These are phyloP conservation scores for Ophiostoma ulmi DNA, from an alignment of 2,329 filamentous ascomycete genomes.

Conservation along the genomic window DNA sequence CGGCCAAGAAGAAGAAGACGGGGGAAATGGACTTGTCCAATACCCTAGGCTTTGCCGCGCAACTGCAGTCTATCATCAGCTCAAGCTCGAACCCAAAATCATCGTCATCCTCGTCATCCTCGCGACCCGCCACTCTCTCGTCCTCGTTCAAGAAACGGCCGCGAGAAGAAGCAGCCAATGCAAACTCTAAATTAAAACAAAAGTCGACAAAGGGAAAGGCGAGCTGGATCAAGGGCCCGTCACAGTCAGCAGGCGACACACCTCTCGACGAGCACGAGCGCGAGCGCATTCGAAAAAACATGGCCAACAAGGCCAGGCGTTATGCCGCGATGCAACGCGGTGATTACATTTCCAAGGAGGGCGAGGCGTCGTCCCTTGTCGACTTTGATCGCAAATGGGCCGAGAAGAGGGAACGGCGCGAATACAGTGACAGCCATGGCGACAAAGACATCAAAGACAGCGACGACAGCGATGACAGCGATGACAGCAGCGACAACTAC, in stretches of 20 bases:
- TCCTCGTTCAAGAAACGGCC: neutral
- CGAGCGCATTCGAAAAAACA: constrained; percentile 67
- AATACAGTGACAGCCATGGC: constrained; percentile 51
- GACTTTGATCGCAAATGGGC: constrained; percentile 98
- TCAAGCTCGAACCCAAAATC: neutral
- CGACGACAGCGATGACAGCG: constrained; percentile 59
- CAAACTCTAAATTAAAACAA: neutral
- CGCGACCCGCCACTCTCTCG: constrained; percentile 25
- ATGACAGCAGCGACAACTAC: constrained; percentile 40
- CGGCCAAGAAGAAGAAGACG: constrained; percentile 63
- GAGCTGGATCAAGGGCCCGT: constrained; percentile 27
- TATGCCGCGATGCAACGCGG: constrained; percentile 89
- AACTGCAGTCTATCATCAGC: constrained; percentile 71
- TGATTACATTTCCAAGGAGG: constrained; percentile 66
- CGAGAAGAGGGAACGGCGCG: constrained; percentile 45
- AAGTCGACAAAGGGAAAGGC: constrained; percentile 26
- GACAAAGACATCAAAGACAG: constrained; percentile 44
- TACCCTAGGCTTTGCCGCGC: constrained; percentile 79
- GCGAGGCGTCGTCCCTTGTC: constrained; percentile 64
- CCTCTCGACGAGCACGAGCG: constrained; percentile 63
- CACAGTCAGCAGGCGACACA: constrained; percentile 41
- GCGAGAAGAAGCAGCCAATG: neutral
- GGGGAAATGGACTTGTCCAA: constrained; percentile 62
- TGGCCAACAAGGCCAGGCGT: constrained; percentile 84
- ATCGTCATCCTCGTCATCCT: constrained; percentile 32